Base-by-base conservation (phyloP, 768 basidiomycete genomes). In the Amanita subjunquillea region DNA sequence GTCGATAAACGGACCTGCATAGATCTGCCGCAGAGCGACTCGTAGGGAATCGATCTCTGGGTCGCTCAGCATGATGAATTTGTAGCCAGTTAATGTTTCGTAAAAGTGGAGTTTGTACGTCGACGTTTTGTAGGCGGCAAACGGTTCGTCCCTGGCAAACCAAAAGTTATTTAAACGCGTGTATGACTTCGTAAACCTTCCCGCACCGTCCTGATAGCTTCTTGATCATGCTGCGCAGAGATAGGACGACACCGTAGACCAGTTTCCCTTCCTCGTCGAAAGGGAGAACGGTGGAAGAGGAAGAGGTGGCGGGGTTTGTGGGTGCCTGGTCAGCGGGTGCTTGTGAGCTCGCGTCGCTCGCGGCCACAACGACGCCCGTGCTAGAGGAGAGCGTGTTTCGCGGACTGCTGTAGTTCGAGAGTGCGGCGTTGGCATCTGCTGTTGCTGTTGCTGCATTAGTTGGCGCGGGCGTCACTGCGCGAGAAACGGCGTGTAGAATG, bases 241-340 rank as follows among this genome's bases (percentile, higher is more conserved):
- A 93, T 40, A 97, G 72, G 12, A 98, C 75, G 50, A 99, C 90
- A 52, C 96, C 96, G 64, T 98, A 99, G 0, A 99, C 94, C 55
- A 99, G 77, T 64, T 99, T 99, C 1, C 86, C 85, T 67, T 99
- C 95, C 66, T 99, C 96, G 62, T 99, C 96, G 59, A 99, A 98
- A 5, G 95, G 74, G 17, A 99, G 71, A 15, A 78, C 81, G 3
- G 80, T 73, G 55, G 70, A 78, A 8, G 74, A 70, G 23, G 62
- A 56, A 30, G 61, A 36, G n/a, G 71, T 58, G 22, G 30, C 1
- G 17, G 65, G 59, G 0, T 66, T 60, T 15, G 71, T 61, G 3
- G 67, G 60, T 23, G 69, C 54, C 25, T 70, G 67, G 7, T 75
- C 65, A 20, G 73, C 10, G 3, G 59, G 55, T 3, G 66, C 57